These are phyloP conservation scores for Ophiosphaerella herpotricha DNA, from an alignment of 2,329 filamentous ascomycete genomes.

Conservation along the genomic window DNA sequence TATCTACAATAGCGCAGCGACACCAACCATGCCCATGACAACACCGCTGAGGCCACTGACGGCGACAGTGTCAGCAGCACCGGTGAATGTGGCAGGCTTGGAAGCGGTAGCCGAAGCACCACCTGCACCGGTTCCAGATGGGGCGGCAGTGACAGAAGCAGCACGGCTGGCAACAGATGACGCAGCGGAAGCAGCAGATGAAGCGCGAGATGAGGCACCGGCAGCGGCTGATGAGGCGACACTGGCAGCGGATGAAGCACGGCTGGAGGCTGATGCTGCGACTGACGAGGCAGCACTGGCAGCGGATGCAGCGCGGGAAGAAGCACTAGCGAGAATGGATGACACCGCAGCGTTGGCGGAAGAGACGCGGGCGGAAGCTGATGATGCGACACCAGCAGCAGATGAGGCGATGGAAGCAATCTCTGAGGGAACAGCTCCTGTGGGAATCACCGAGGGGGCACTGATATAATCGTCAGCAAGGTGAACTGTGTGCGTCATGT, in stretches of 20 bases:
- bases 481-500: not conserved
- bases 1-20: conserved; percentile 13
- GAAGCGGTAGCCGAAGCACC: not conserved
- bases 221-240: conserved; percentile 3
- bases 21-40: conserved; percentile 9
- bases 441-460: not conserved
- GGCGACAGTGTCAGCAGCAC: conserved; percentile 6
- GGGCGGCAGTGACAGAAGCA: not conserved
- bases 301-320: not conserved
- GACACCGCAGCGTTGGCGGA: not conserved
- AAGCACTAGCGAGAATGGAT: not conserved
- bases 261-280: not conserved
- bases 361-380: not conserved
- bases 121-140: not conserved
- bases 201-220: conserved; percentile 5
- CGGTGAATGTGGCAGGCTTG: conserved; percentile 5
- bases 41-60: conserved; percentile 6
- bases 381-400: not conserved
- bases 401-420: not conserved
- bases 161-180: conserved; percentile 1
- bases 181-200: conserved; percentile 2
- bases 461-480: not conserved
- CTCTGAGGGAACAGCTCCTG: not conserved
- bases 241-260: not conserved
- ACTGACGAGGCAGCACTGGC: not conserved